Evolutionary conservation across 768 basidiomycete genomes (phyloP).

Genomic region (Nidularia pulvinata): DNA sequence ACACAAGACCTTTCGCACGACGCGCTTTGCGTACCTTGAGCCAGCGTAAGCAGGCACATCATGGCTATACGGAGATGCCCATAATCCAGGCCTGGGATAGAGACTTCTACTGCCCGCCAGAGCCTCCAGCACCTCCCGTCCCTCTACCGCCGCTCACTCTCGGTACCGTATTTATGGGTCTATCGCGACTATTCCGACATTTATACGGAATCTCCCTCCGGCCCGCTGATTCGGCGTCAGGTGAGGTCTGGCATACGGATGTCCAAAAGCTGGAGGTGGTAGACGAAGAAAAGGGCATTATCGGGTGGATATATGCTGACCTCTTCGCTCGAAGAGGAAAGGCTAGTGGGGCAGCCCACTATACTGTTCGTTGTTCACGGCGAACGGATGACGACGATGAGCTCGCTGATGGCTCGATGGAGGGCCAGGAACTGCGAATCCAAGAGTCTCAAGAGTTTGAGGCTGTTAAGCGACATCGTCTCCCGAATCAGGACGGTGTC

Average conservation of each 20-base stretch:
- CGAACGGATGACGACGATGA: slow-evolving; percentile 92
- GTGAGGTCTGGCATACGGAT: slow-evolving; percentile 89
- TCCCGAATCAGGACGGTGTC: slow-evolving; percentile 64
- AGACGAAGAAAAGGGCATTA: slow-evolving; percentile 82
- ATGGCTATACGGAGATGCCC: slow-evolving; percentile 55
- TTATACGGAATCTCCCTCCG: slow-evolving; percentile 88
- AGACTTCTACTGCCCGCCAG: slow-evolving; percentile 88
- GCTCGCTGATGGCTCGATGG: slow-evolving; percentile 50
- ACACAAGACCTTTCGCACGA: slow-evolving; percentile 77
- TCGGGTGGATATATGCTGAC: slow-evolving; percentile 97
- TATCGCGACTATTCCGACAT: slow-evolving; percentile 86
- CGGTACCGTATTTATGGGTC: slow-evolving; percentile 89
- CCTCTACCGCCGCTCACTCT: slow-evolving; percentile 76
- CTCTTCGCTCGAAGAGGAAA: slow-evolving; percentile 86
- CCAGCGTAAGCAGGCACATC: slow-evolving; percentile 74
- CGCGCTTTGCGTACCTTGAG: slow-evolving; percentile 68
- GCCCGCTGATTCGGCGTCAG: slow-evolving; percentile 62
- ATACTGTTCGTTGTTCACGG: slow-evolving; percentile 94
- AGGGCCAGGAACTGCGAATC: slow-evolving; percentile 37
- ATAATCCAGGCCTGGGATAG: slow-evolving; percentile 95
- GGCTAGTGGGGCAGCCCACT: slow-evolving; percentile 92
- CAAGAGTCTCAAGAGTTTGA: slow-evolving; percentile 63
- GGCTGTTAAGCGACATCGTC: slow-evolving; percentile 53
- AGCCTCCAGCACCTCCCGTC: slow-evolving; percentile 74
- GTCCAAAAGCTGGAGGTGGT: slow-evolving; percentile 94